These are phyloP conservation scores for Echinochloa phyllopogon DNA, from an alignment of 176 grass and related monocot species.

Conservation along the genomic window DNA sequence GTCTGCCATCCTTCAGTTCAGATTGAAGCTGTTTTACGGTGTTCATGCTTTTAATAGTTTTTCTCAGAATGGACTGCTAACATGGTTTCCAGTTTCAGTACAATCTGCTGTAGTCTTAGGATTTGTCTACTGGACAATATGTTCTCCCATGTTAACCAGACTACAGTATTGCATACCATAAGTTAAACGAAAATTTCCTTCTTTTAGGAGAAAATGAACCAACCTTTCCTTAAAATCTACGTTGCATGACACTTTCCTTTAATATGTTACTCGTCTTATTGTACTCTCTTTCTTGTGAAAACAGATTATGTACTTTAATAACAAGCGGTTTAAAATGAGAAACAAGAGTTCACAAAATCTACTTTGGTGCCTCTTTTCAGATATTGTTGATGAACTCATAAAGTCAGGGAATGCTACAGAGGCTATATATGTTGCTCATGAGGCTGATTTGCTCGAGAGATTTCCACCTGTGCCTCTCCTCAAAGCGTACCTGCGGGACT, in stretches of 20 bases:
- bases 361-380: slow-evolving; percentile 50
- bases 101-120: neutral
- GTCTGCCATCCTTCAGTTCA: neutral
- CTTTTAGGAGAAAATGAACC: neutral
- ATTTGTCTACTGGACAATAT: slow-evolving; percentile 18
- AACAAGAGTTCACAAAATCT: slow-evolving; percentile 34
- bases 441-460: slow-evolving; percentile 62
- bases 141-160: neutral
- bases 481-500: slow-evolving; percentile 60
- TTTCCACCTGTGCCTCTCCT: slow-evolving; percentile 67
- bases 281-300: neutral
- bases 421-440: slow-evolving; percentile 69
- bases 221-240: neutral
- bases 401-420: slow-evolving; percentile 68
- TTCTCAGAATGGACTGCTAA: neutral
- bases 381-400: slow-evolving; percentile 65
- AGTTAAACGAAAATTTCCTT: neutral
- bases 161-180: slow-evolving; percentile 11
- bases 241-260: neutral
- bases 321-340: neutral
- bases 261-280: slow-evolving; percentile 7
- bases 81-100: slow-evolving; percentile 12
- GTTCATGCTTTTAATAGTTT: slow-evolving; percentile 13
- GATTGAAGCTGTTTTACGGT: neutral
- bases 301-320: neutral